Conservation (phyloP, 306 rosid species). For the Vigna mungo region DNA sequence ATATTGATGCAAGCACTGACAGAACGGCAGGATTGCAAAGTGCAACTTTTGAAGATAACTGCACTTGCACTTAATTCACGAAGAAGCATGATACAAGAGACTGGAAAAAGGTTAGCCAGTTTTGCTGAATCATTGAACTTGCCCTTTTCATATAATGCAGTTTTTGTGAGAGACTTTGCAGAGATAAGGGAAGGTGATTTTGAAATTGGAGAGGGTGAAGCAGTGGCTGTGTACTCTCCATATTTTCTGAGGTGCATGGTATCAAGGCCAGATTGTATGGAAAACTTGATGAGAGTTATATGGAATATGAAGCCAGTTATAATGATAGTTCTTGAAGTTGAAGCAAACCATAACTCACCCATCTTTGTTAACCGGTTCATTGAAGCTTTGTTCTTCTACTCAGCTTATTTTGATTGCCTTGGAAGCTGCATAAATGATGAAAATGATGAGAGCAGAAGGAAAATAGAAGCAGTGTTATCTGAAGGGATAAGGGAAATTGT, state of each 20-base stretch:
- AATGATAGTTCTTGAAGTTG: constrained; percentile 67
- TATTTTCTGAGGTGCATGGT: constrained; percentile 58
- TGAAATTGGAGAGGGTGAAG: constrained; percentile 60
- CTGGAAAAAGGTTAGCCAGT: constrained; percentile 57
- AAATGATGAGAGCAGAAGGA: constrained; percentile 42
- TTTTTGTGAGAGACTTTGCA: constrained; percentile 55
- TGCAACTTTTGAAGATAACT: constrained; percentile 61
- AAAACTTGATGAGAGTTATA: constrained; percentile 70
- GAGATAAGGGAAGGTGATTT: constrained; percentile 58
- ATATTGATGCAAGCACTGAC: constrained; percentile 68
- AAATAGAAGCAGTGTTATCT: constrained; percentile 43
- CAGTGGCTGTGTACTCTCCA: constrained; percentile 59
- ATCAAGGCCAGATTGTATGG: constrained; percentile 59
- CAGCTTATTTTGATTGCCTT: constrained; percentile 64
- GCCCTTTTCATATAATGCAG: constrained; percentile 59
- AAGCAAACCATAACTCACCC: constrained; percentile 69
- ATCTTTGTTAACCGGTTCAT: constrained; percentile 74
- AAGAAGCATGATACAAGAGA: constrained; percentile 46
- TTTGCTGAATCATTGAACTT: constrained; percentile 69
- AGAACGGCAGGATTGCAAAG: constrained; percentile 48
- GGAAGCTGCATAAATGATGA: constrained; percentile 57
- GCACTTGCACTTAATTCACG: constrained; percentile 53
- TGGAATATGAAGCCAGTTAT: constrained; percentile 60
- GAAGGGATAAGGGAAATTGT: constrained; percentile 63
- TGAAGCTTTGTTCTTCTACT: constrained; percentile 62